Evolutionary conservation across 1,139 yeast genomes (phyloP).

Genomic region (Debaryomyces nepalensis): DNA sequence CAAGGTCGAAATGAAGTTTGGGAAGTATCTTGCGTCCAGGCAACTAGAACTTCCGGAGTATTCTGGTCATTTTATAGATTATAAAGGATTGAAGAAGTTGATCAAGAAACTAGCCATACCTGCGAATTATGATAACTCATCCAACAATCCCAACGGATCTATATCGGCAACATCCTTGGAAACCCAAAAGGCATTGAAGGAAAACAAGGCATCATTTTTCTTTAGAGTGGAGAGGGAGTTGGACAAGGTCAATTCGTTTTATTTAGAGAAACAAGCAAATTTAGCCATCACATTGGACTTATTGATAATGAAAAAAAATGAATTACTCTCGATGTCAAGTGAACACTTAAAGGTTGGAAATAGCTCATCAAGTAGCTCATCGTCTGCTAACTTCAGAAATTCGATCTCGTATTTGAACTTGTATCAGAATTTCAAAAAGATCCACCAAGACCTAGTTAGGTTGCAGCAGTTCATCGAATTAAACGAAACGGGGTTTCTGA

Average conservation of each 20-base stretch:
- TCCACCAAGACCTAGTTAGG: conserved; percentile 84
- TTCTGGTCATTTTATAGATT: conserved; percentile 90
- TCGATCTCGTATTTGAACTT: conserved; percentile 54
- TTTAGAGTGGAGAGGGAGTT: conserved; percentile 91
- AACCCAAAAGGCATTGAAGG: conserved; percentile 70
- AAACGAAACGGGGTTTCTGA: conserved; percentile 93
- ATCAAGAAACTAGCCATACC: conserved; percentile 69
- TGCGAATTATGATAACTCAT: conserved; percentile 12
- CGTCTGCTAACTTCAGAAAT: conserved; percentile 36
- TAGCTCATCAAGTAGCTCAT: conserved; percentile 32
- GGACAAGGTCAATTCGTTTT: conserved; percentile 90
- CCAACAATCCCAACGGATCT: conserved; percentile 20
- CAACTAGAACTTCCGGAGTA: conserved; percentile 95
- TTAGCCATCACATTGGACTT: conserved; percentile 77
- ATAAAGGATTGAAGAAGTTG: conserved; percentile 85
- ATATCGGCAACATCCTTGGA: conserved; percentile 29
- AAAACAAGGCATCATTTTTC: conserved; percentile 91
- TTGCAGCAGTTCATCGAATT: conserved; percentile 91
- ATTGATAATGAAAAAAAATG: conserved; percentile 70
- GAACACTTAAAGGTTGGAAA: conserved; percentile 27
- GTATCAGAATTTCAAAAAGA: conserved; percentile 87
- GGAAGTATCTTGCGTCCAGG: conserved; percentile 91
- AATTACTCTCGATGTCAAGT: conserved; percentile 48
- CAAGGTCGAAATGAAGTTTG: conserved; percentile 69
- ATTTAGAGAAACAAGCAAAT: conserved; percentile 88